A percentile compares a stretch with the other conserved stretches of the same genome.
Evolutionary conservation across 1,139 yeast species (phyloP).

Genomic region (Geotrichum macrosporum): DNA sequence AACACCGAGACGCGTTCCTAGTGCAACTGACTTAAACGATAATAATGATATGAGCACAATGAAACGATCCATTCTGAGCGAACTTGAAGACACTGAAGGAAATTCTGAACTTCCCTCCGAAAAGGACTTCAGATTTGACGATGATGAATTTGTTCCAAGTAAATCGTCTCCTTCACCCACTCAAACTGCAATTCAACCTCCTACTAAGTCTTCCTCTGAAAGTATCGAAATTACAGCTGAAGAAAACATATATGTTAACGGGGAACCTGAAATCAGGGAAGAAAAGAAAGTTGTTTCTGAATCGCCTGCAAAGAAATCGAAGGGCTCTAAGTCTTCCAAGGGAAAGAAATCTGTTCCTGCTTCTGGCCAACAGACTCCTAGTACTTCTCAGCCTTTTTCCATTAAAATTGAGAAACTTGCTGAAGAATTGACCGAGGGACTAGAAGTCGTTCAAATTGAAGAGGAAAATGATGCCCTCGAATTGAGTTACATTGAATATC

Average conservation of each 20-base stretch:
- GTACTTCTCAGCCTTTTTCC: slow-evolving; percentile 13
- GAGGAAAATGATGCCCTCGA: slow-evolving; percentile 1
- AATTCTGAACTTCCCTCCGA: not conserved
- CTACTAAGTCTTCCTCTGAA: slow-evolving; percentile 13
- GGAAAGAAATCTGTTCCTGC: slow-evolving; percentile 16
- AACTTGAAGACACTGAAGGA: slow-evolving; percentile 7
- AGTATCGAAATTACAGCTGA: not conserved
- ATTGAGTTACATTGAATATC: not conserved
- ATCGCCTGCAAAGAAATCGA: slow-evolving; percentile 12
- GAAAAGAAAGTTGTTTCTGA: slow-evolving; percentile 11
- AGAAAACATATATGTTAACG: not conserved
- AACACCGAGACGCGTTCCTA: slow-evolving; percentile 22
- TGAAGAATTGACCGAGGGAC: slow-evolving; percentile 15
- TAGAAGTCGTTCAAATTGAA: slow-evolving; percentile 18
- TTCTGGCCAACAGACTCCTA: slow-evolving; percentile 14
- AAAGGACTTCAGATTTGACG: slow-evolving; percentile 4
- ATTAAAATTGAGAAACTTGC: slow-evolving; percentile 19
- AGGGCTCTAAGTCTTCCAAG: slow-evolving; percentile 14
- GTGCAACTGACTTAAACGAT: slow-evolving; percentile 13
- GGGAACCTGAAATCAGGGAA: slow-evolving; percentile 6
- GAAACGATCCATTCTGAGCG: slow-evolving; percentile 12
- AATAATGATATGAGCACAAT: not conserved
- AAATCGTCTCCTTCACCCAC: slow-evolving; percentile 10
- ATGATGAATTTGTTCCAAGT: slow-evolving; percentile 9
- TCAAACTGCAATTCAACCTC: slow-evolving; percentile 20